Evolutionary conservation across 352 stramenopile species (phyloP), one percentile per base, ranked within the genome.

Genomic region (Phytophthora crassamura): DNA sequence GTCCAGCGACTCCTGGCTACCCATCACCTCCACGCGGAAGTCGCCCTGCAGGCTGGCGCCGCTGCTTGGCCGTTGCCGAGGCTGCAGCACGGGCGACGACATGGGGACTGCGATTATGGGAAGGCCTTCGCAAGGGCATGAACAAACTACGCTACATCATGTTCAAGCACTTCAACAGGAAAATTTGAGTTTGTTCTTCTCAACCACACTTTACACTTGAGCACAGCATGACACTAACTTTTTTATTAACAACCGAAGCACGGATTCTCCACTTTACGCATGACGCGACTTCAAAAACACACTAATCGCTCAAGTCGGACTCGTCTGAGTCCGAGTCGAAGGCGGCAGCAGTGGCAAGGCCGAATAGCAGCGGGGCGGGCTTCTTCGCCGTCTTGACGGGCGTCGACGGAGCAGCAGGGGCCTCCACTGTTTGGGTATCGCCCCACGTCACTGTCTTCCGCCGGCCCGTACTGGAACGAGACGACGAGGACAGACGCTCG

Each of bases 1-100:
- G 60, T 95, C 87, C 50, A 95, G 70, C 18, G 84, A 91, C 72
- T 95, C 87, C 57, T 95, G 83, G 36, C 71, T 93, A 32, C 83
- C 83, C 46, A 91, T 72, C 46, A 93, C 88, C 57, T 90, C 82
- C 10, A 93, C 82, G 49, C 80, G 77, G 64, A 90, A 88, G 42
- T 85, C 74, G 16, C 79, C 79, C 42, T 89, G 75, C 55, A 87
- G 63, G 35, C 54, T 64, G 12, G 52, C 50, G 58, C 35, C 40
- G 53, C 67, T 77, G 62, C 66, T 77, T 8, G 59, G 47, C 1
- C 67, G 69, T 48, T 70, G 68, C 10, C 25, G 52, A 7, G 61
- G 46, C 59, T 74, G 66, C 59, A 69, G 59, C 33, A 49, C 60
- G 14, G 70, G 66, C 30, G 66, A 78, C 34, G 66, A 63, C 57